Percentiles rank a stretch among this genome's conserved stretches.
Conservation (phyloP, 208 protist genomes). For the Zelonia costaricensis region DNA sequence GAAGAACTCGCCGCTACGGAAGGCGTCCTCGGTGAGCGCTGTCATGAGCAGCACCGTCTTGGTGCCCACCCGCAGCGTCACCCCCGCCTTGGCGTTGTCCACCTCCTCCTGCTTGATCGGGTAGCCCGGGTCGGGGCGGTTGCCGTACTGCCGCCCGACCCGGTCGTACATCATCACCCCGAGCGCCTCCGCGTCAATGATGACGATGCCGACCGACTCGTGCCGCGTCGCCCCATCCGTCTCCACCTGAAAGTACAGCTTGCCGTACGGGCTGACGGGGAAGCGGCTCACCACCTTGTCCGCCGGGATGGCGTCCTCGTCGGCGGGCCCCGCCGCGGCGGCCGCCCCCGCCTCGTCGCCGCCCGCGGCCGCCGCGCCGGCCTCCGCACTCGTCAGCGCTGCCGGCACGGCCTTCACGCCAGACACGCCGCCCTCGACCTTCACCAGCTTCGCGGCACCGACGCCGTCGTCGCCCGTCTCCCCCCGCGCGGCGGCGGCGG, state of each 20-base stretch:
- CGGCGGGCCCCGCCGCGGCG: conserved; percentile 10
- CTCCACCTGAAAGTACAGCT: conserved; percentile 88
- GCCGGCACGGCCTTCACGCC: conserved; percentile 5
- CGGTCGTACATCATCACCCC: conserved; percentile 91
- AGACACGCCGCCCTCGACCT: conserved; percentile 9
- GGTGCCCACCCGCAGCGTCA: conserved; percentile 63
- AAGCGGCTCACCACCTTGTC: conserved; percentile 55
- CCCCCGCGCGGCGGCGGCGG: conserved; percentile 8
- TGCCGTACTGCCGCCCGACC: conserved; percentile 79
- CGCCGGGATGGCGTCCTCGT: conserved; percentile 21
- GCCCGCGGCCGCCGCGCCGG: not conserved
- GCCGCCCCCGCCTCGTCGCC: not conserved
- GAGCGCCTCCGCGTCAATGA: conserved; percentile 66
- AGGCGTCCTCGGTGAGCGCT: conserved; percentile 79
- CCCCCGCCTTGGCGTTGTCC: conserved; percentile 56
- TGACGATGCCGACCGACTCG: conserved; percentile 82
- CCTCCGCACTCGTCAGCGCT: not conserved
- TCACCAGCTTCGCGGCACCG: conserved; percentile 4
- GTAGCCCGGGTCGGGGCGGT: conserved; percentile 86
- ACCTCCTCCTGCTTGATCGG: conserved; percentile 71
- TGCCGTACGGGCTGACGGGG: conserved; percentile 76
- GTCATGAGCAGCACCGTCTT: conserved; percentile 80
- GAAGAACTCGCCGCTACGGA: conserved; percentile 91
- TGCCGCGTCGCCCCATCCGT: conserved; percentile 83
- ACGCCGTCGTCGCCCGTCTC: conserved; percentile 17